Percentiles rank a stretch among this genome's conserved stretches.
These are phyloP conservation scores for Nicotiana rustica DNA, from an alignment of 305 asterid species.

Conservation along the genomic window DNA sequence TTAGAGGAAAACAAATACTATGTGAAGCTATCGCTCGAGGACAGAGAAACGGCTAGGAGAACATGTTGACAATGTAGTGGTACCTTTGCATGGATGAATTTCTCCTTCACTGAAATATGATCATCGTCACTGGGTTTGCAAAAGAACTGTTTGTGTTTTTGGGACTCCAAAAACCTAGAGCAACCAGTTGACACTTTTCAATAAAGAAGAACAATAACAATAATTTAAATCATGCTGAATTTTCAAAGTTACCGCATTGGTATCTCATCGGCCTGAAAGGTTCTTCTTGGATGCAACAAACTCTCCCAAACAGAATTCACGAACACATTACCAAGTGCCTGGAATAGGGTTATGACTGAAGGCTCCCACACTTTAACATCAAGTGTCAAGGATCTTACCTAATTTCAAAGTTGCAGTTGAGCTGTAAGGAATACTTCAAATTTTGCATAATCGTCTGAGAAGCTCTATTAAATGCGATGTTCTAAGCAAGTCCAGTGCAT, in stretches of 20 bases:
- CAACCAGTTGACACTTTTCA: constrained; percentile 32
- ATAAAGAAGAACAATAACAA: background rate
- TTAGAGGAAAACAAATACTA: background rate
- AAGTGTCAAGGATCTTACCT: constrained; percentile 90
- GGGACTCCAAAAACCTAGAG: constrained; percentile 71
- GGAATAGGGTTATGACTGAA: constrained; percentile 78
- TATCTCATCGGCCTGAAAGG: constrained; percentile 78
- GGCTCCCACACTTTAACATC: constrained; percentile 97
- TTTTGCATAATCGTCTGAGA: background rate
- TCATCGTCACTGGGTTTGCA: constrained; percentile 76
- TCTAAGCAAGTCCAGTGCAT: constrained; percentile 20
- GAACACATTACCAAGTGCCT: constrained; percentile 80
- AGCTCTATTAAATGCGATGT: background rate
- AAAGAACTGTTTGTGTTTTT: constrained; percentile 66
- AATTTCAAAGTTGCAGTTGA: constrained; percentile 40
- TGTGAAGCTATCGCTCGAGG: background rate
- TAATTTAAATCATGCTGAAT: constrained; percentile 28
- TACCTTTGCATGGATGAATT: constrained; percentile 92
- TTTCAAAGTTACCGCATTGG: constrained; percentile 71
- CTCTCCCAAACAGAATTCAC: constrained; percentile 92
- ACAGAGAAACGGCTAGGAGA: background rate
- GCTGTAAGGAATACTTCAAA: constrained; percentile 31
- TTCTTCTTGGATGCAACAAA: constrained; percentile 71
- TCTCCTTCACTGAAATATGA: constrained; percentile 91
- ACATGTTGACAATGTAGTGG: constrained; percentile 38